A percentile compares a stretch with the other conserved stretches of the same genome.
phyloP scores from a whole-genome alignment of 2,329 filamentous ascomycete genomes.

The Botryotinia convoluta region DNA sequence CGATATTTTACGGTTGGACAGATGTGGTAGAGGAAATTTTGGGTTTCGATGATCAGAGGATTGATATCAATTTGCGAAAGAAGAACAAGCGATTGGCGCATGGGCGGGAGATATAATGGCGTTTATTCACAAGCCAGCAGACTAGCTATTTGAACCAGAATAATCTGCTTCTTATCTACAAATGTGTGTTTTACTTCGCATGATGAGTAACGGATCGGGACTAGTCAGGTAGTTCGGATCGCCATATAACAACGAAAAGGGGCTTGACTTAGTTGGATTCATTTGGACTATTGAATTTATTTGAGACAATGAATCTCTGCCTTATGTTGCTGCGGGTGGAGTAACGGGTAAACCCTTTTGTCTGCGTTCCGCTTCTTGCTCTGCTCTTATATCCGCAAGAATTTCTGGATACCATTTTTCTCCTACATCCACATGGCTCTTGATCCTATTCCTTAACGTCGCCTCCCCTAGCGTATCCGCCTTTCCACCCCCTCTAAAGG shows the following conservation, averaged over 20 bases:
- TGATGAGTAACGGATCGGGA: neutral
- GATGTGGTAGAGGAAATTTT: conserved; percentile 10
- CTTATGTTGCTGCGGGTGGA: conserved; percentile 10
- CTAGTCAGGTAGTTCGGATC: neutral
- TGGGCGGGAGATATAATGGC: conserved; percentile 27
- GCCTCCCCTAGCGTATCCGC: conserved; percentile 73
- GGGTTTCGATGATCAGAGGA: conserved; percentile 4
- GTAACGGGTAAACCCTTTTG: conserved; percentile 23
- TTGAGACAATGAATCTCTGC: neutral
- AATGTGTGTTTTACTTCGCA: neutral
- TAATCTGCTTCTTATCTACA: conserved; percentile 10
- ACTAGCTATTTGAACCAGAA: conserved; percentile 18
- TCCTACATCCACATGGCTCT: conserved; percentile 84
- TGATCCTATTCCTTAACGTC: conserved; percentile 78
- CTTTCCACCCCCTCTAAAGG: conserved; percentile 66
- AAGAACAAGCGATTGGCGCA: conserved; percentile 30
- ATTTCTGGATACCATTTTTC: conserved; percentile 73
- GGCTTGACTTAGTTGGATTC: neutral
- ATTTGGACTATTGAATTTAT: neutral
- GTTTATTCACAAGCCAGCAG: conserved; percentile 18
- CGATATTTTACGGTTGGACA: conserved; percentile 18
- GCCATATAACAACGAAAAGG: neutral
- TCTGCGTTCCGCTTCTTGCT: conserved; percentile 48
- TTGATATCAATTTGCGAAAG: conserved; percentile 16
- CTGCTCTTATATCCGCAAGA: conserved; percentile 52